A percentile compares a stretch with the other conserved stretches of the same genome.
These are phyloP conservation scores for Zygosaccharomyces sapae DNA, from an alignment of 1,139 yeast genomes.

Conservation along the genomic window DNA sequence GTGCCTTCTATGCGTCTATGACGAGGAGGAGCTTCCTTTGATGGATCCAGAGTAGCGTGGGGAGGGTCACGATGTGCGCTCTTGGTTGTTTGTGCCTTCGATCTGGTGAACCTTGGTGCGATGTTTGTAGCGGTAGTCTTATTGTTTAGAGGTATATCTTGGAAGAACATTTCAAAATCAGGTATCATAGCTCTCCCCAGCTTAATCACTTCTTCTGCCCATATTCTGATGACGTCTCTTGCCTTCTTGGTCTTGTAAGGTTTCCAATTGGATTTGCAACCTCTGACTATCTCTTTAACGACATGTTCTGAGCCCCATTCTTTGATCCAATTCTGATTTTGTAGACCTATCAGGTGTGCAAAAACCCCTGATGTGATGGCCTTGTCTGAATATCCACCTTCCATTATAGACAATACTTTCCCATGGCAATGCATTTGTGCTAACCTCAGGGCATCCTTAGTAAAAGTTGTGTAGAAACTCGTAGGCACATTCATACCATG, in stretches of 20 bases:
- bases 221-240: constrained; percentile 45
- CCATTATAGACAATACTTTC: constrained; percentile 64
- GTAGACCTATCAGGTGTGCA: constrained; percentile 69
- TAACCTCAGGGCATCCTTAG: constrained; percentile 64
- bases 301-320: constrained; percentile 62
- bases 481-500: constrained; percentile 84
- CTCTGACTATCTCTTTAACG: constrained; percentile 62
- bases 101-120: constrained; percentile 27
- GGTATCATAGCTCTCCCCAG: constrained; percentile 71
- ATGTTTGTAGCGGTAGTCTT: constrained; percentile 5
- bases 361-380: constrained; percentile 78
- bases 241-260: constrained; percentile 46
- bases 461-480: constrained; percentile 67
- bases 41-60: background rate
- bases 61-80: background rate
- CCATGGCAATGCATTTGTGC: constrained; percentile 63
- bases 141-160: constrained; percentile 9
- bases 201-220: constrained; percentile 68
- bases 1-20: constrained; percentile 12
- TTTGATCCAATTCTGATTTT: constrained; percentile 54
- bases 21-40: constrained; percentile 2
- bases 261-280: constrained; percentile 66
- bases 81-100: constrained; percentile 11
- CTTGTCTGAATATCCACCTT: constrained; percentile 86
- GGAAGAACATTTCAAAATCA: constrained; percentile 33